Base-by-base conservation (phyloP, 1,284 basidiomycete genomes). In the Peniophora sp. region DNA sequence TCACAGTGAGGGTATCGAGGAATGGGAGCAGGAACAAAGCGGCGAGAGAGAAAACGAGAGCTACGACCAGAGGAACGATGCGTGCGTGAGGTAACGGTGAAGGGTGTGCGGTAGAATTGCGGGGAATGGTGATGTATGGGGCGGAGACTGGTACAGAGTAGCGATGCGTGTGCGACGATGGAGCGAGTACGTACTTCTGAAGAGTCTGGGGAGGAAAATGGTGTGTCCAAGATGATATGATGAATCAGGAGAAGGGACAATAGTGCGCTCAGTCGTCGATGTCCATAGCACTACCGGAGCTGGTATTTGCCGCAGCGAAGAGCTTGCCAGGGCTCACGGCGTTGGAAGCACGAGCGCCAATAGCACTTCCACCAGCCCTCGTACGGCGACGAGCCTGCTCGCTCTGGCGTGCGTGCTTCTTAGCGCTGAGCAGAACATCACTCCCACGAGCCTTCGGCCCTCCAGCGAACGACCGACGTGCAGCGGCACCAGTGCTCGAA, bases 381-480 rank as follows among this genome's bases (percentile, higher is more conserved):
- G 64, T 69, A 51, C 57, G 60, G 47, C 68, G 57, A 17, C 65
- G 56, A 32, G 60, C 58, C 60, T 80, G 81, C 68, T 89, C 84
- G 57, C 81, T 87, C 71, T 84, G 80, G 58, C 83, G 73, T 36
- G 74, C 76, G 52, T 76, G 69, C 66, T 77, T 84, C 75, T 81
- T 85, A 60, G 78, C 79, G 50, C 76, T 80, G 68, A 78, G 70
- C 58, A 77, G 51, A 56, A 79, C 60, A 14, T 60, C 63, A 17
- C 65, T 62, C 10, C 58, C 64, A 43, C 64, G 64, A 35, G 62
- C 63, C 41, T 64, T 68, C 59, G 62, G 70, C 49, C 66, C 71
- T 47, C 69, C 75, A 14, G 68, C 71, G 49, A 73, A 65, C 55
- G 75, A 75, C 57, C 72, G 67, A 34, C 80, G 63, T 46, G 71